These are phyloP conservation scores for Nyctanthes arbortristis DNA, from an alignment of 257 asterid genomes.

Conservation along the genomic window DNA sequence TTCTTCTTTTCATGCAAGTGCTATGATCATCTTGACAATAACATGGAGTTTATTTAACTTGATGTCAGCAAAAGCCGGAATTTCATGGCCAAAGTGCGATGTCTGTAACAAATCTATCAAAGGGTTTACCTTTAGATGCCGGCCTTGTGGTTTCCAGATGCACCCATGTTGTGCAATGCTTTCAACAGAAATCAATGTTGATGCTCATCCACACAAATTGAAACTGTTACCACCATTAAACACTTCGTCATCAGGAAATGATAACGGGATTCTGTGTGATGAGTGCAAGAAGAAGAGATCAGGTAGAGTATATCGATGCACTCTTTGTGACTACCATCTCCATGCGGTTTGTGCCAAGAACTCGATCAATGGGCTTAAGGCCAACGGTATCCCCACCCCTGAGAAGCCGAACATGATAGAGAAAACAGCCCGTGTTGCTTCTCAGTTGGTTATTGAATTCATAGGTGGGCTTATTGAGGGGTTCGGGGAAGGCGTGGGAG, in stretches of 20 bases:
- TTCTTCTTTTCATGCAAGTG: not conserved
- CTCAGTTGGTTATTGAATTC: conserved; percentile 71
- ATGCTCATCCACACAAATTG: conserved; percentile 52
- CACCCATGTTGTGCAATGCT: conserved; percentile 93
- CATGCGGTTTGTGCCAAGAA: conserved; percentile 77
- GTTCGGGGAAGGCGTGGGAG: conserved; percentile 79
- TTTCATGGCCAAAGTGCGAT: conserved; percentile 71
- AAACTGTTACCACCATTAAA: conserved; percentile 43
- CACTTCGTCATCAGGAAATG: conserved; percentile 5
- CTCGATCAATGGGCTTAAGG: conserved; percentile 66
- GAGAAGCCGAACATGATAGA: conserved; percentile 63
- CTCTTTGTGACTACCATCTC: conserved; percentile 61
- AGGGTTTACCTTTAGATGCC: conserved; percentile 77
- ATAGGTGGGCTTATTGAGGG: conserved; percentile 76
- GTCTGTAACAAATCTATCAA: conserved; percentile 62
- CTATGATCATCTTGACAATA: not conserved
- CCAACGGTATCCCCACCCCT: conserved; percentile 51
- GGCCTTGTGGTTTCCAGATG: conserved; percentile 85
- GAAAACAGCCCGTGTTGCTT: conserved; percentile 66
- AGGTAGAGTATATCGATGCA: conserved; percentile 67
- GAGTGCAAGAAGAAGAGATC: conserved; percentile 62
- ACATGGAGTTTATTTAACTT: conserved; percentile 1
- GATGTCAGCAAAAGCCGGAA: conserved; percentile 48
- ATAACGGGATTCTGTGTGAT: conserved; percentile 34
- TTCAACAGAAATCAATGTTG: conserved; percentile 40